These are phyloP conservation scores for Biancaea sappan DNA, from an alignment of 306 rosid genomes.

Conservation along the genomic window DNA sequence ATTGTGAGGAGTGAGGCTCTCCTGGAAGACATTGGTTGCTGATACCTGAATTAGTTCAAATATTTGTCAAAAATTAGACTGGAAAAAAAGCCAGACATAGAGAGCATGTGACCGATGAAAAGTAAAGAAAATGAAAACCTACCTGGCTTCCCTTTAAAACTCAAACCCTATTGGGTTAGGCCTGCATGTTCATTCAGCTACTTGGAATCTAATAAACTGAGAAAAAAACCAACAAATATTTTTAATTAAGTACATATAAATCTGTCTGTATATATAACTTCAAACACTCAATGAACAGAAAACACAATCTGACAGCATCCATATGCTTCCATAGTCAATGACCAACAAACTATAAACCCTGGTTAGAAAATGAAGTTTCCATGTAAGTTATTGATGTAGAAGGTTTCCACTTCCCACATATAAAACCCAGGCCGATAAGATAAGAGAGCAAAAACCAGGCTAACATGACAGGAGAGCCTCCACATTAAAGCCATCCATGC, in stretches of 20 bases:
- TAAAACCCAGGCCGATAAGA: neutral
- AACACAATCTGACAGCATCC: neutral
- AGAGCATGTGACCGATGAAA: neutral
- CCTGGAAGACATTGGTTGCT: conserved; percentile 35
- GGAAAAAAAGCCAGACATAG: neutral
- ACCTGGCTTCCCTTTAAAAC: neutral
- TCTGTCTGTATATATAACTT: neutral
- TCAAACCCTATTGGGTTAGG: neutral
- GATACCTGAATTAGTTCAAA: neutral
- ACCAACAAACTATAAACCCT: neutral
- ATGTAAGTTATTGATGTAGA: neutral
- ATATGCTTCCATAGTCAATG: neutral
- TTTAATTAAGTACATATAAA: neutral
- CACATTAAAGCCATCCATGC: neutral
- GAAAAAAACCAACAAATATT: neutral
- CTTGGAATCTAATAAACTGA: neutral
- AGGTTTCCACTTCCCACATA: neutral
- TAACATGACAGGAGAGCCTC: neutral
- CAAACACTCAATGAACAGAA: neutral
- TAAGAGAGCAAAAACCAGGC: neutral
- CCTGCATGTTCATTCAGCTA: neutral
- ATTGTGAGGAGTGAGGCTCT: conserved; percentile 29
- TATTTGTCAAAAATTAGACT: neutral
- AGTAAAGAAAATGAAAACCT: neutral
- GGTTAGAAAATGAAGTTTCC: neutral